Evolutionary conservation across 495 filamentous ascomycete species (phyloP).

Genomic region (Acidomyces sp.): DNA sequence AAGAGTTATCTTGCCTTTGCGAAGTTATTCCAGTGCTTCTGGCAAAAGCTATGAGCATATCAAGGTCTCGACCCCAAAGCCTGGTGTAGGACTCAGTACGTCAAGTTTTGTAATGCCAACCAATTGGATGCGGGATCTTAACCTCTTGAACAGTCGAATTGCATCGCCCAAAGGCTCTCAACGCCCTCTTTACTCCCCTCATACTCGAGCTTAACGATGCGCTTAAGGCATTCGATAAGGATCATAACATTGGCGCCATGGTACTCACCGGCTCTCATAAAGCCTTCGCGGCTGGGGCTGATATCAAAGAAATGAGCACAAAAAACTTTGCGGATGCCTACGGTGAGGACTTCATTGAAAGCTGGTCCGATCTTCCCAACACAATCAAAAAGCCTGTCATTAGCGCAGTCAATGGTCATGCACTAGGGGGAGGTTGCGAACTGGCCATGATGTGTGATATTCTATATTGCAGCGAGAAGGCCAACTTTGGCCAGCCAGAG

Average conservation of each 20-base stretch:
- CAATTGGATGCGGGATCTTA: no score
- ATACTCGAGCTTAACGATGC: conserved; percentile 81
- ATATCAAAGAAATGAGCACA: conserved; percentile 97
- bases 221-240: conserved; percentile 55
- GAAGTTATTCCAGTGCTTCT: conserved; percentile 45
- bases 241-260: conserved; percentile 58
- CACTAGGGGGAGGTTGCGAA: conserved; percentile 90
- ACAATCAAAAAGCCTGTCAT: conserved; percentile 82
- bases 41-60: conserved; percentile 60
- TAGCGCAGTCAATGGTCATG: conserved; percentile 85
- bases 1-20: conserved; percentile 33
- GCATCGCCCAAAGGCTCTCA: conserved; percentile 87
- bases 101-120: no score
- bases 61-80: conserved; percentile 64
- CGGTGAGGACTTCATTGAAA: conserved; percentile 77
- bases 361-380: conserved; percentile 74
- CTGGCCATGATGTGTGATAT: conserved; percentile 97
- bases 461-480: conserved; percentile 68
- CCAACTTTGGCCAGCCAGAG: conserved; percentile 91
- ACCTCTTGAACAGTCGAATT: conserved; percentile 55
- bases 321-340: conserved; percentile 79
- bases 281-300: conserved; percentile 92
- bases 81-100: conserved; percentile 79
- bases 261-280: conserved; percentile 76
- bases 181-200: conserved; percentile 77